A percentile compares a stretch with the other conserved stretches of the same genome.
Conservation (phyloP, 345 rosid species). For the Arabidopsis thaliana region DNA sequence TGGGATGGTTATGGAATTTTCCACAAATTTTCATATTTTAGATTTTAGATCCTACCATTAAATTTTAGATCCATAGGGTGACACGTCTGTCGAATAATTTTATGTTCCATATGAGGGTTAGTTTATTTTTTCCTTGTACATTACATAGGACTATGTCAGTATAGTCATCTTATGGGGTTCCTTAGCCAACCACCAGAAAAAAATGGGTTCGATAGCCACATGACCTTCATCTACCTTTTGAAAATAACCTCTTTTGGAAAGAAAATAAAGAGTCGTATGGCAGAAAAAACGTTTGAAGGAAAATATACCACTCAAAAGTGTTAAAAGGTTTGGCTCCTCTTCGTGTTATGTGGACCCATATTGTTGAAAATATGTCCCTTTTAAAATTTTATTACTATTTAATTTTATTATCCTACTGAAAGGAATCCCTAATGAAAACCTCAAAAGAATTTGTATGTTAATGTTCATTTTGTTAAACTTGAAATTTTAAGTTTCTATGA, state of each 20-base stretch:
- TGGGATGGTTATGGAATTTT: not conserved
- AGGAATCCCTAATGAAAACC: not conserved
- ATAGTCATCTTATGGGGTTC: slow-evolving; percentile 7
- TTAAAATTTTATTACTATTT: not conserved
- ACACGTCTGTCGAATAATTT: not conserved
- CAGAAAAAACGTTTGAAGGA: slow-evolving; percentile 22
- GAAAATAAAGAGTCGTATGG: slow-evolving; percentile 36
- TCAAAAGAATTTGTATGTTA: not conserved
- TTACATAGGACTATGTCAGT: slow-evolving; percentile 20
- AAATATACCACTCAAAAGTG: slow-evolving; percentile 31
- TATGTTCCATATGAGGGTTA: not conserved
- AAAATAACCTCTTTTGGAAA: slow-evolving; percentile 32
- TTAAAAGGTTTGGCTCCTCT: slow-evolving; percentile 18
- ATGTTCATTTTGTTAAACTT: not conserved
- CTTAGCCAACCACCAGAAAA: slow-evolving; percentile 12
- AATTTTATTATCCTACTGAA: not conserved
- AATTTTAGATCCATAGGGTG: slow-evolving; percentile 4
- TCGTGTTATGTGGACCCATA: slow-evolving; percentile 33
- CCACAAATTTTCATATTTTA: slow-evolving; percentile 3
- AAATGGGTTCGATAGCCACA: slow-evolving; percentile 30
- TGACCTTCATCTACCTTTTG: slow-evolving; percentile 36
- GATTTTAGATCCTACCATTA: not conserved
- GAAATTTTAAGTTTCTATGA: not conserved
- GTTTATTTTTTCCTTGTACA: not conserved
- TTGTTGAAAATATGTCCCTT: not conserved